Evolutionary conservation across 108 stramenopile genomes (phyloP), one percentile per base, ranked within the genome.

Genomic region (Stephanodiscus triporus): DNA sequence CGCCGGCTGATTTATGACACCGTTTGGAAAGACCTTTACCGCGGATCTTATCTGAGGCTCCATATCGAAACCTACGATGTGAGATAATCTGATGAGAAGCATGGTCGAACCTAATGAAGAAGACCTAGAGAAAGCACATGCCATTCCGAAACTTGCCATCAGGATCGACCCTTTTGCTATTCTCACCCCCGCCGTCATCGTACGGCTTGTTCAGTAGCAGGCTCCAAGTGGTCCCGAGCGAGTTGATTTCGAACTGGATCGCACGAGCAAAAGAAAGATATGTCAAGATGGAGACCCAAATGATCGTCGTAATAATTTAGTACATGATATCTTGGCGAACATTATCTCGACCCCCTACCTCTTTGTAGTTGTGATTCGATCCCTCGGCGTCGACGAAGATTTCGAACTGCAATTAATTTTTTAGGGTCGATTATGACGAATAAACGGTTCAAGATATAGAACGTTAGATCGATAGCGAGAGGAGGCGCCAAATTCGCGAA

Each of bases 191-290:
- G 48, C 84, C 86, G 80, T 96, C 92, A 37, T 51, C 74, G 72
- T 96, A 96, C 2, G 96, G 93, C 63, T 90, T 89, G 68, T 93
- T 85, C 42, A 96, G 72, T 69, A 93, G 75, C 40, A 96, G 76
- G 78, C 90, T 91, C 96, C 96, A 96, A 6, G 86, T 76, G 22
- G 93, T 93, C 54, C 90, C 91, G 53, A 85, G 72, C 11, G 93
- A 91, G 80, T 96, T 96, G 13, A 93, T 73, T 83, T 96, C 95
- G 56, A 94, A 83, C 84, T 76, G 22, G n/a, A 32, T 32, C 5
- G 27, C 7, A 36, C 49, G 22, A 30, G 1, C 7, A 20, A 53
- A 14, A 65, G 10, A 62, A 8, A 19, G 13, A 34, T 34, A 34
- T 34, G 32, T 34, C 32, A 34, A 6, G 60, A 61, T 36, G 51